Evolutionary conservation across 1,284 basidiomycete genomes (phyloP), one percentile per base, ranked within the genome.

Genomic region (Irpex lacteus): DNA sequence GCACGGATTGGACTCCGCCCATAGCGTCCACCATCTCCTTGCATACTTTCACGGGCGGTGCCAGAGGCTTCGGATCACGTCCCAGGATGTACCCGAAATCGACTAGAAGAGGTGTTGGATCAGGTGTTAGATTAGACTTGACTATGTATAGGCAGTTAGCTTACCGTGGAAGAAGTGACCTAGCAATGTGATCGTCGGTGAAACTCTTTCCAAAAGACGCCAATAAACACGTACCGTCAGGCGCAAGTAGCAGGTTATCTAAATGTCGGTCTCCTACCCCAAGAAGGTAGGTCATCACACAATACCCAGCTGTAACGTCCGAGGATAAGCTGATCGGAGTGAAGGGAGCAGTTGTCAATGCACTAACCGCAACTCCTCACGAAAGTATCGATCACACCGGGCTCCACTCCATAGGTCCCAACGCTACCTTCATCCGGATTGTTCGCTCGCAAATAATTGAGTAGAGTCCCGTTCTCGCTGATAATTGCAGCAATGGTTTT

Each of bases 11-110:
- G n/a, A 92, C 86, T 44, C 98, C 97, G 15, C 98, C 98, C 96
- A 99, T 98, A 5, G 93, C 96, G 72, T 99, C 98, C 0, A 99
- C 95, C 98, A 99, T 99, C 75, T 99, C 98, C 71, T 98, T 97
- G 78, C 96, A 98, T 34, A 99, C 93, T 77, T 99, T 99, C 70
- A 99, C 96, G 1, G 96, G 94, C 1, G 98, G 98, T 4, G 98
- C 96, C 74, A 98, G 98, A 0, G 96, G 96, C 75, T 99, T 99
- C 0, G 98, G 98, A 73, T 99, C 98, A 5, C 96, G 90, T 2
- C 97, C 97, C 6, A 99, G 85, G 71, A 99, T 99, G 78, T 98
- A 99, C 2, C 98, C 97, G 74, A 99, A 99, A 76, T 99, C 98
- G 68, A 99, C 97, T 95, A n/a, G 40, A 47, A 47, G n/a, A 70